Conservation (phyloP, 768 basidiomycete species). For the Boletus vermiculosoides region DNA sequence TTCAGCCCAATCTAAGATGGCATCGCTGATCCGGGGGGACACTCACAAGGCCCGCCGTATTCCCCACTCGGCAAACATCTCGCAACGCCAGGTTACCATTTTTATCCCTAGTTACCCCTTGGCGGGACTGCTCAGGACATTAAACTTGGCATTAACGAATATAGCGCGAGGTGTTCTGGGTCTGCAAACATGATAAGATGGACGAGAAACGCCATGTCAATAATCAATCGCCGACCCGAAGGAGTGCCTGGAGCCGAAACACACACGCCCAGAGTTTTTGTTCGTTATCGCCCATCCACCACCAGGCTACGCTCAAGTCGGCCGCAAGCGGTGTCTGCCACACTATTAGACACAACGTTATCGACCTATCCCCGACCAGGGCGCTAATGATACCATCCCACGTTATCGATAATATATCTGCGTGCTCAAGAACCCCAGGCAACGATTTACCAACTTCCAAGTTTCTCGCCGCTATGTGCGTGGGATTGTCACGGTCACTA, state of each 20-base stretch:
- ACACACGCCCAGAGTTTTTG: not conserved
- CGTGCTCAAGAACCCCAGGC: not conserved
- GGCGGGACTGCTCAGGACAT: not conserved
- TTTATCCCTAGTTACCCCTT: not conserved
- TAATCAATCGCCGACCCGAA: not conserved
- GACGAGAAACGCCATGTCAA: not conserved
- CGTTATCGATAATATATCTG: not conserved
- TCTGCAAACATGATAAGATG: not conserved
- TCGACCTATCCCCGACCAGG: not conserved
- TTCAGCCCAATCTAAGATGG: not conserved
- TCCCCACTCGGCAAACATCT: not conserved
- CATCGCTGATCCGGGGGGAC: not conserved
- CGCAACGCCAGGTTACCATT: not conserved
- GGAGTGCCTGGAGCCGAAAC: not conserved
- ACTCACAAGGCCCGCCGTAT: not conserved
- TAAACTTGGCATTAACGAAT: not conserved
- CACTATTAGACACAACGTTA: not conserved
- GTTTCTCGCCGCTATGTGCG: not conserved
- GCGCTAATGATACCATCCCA: not conserved
- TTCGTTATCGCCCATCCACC: not conserved
- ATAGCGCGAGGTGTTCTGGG: not conserved
- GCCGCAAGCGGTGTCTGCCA: not conserved
- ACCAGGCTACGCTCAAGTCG: too few relatives aligned
- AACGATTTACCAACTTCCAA: not conserved
- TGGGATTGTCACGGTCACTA: not conserved